These are phyloP conservation scores for Torulaspora microellipsoides DNA, from an alignment of 805 yeast genomes.

Conservation along the genomic window DNA sequence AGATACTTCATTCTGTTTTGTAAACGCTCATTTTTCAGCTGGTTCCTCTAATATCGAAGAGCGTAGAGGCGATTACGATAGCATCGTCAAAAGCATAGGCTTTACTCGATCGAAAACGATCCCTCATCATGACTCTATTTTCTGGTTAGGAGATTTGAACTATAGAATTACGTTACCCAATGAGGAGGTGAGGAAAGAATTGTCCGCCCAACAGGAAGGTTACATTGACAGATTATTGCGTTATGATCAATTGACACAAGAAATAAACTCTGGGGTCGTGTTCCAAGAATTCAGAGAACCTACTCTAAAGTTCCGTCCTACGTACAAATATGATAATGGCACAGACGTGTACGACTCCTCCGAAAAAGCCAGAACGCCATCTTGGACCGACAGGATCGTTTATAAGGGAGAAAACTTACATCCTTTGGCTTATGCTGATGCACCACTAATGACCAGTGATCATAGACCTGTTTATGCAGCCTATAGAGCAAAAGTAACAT, in stretches of 20 bases:
- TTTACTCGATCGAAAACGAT: slow-evolving; percentile 75
- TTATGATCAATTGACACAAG: slow-evolving; percentile 73
- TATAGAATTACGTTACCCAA: slow-evolving; percentile 70
- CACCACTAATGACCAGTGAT: slow-evolving; percentile 67
- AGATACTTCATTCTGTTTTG: slow-evolving; percentile 71
- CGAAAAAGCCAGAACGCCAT: slow-evolving; percentile 88
- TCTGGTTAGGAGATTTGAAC: slow-evolving; percentile 96
- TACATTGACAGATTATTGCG: slow-evolving; percentile 45
- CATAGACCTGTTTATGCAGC: slow-evolving; percentile 91
- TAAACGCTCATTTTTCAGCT: slow-evolving; percentile 92
- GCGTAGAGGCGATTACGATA: slow-evolving; percentile 77
- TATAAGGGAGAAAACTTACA: slow-evolving; percentile 53
- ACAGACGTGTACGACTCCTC: slow-evolving; percentile 78
- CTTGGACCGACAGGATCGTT: slow-evolving; percentile 93
- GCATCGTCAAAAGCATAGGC: slow-evolving; percentile 68
- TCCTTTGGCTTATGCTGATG: slow-evolving; percentile 66
- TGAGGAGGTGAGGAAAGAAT: slow-evolving; percentile 62
- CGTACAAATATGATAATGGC: slow-evolving; percentile 88
- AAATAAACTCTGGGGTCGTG: slow-evolving; percentile 66
- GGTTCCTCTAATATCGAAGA: slow-evolving; percentile 80
- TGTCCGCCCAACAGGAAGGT: slow-evolving; percentile 42
- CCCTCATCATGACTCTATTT: slow-evolving; percentile 75
- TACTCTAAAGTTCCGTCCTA: slow-evolving; percentile 75
- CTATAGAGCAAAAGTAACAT: slow-evolving; percentile 58
- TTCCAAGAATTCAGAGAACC: slow-evolving; percentile 75